phyloP scores from a whole-genome alignment of 1,139 yeast genomes.

The Protomyces gravidus region DNA sequence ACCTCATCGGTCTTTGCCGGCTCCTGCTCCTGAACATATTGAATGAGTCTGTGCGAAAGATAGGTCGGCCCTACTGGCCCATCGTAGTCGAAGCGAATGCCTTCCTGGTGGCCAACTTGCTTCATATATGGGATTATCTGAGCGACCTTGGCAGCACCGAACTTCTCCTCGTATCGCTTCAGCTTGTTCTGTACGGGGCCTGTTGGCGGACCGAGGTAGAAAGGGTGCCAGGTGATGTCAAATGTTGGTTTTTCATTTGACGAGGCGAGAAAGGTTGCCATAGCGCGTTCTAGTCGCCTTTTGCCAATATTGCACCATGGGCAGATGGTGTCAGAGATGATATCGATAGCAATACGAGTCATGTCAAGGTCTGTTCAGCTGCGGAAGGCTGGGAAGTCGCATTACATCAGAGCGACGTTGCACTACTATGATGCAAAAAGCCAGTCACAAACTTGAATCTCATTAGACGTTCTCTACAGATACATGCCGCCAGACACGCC shows the following conservation, averaged over 20 bases:
- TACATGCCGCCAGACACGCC: constrained; percentile 84
- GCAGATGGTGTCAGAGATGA: constrained; percentile 33
- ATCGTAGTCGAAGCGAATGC: constrained; percentile 28
- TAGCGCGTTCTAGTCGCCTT: constrained; percentile 31
- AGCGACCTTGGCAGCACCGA: constrained; percentile 29
- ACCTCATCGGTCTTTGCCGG: constrained; percentile 30
- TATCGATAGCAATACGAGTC: constrained; percentile 24
- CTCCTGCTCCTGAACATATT: constrained; percentile 28
- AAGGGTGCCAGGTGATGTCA: constrained; percentile 31
- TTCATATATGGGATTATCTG: constrained; percentile 28
- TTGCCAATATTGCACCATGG: constrained; percentile 34
- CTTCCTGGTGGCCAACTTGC: constrained; percentile 28
- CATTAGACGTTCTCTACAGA: constrained; percentile 45
- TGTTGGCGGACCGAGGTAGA: constrained; percentile 31
- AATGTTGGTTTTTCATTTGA: constrained; percentile 11
- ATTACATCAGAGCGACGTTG: too few species aligned
- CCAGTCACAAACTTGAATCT: constrained; percentile 32
- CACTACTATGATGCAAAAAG: not conserved
- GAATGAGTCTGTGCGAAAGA: constrained; percentile 31
- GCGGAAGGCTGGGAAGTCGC: too few species aligned
- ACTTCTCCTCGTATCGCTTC: constrained; percentile 23
- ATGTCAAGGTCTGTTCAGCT: not conserved
- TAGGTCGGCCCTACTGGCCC: constrained; percentile 32
- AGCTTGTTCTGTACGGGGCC: constrained; percentile 10
- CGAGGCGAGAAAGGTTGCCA: constrained; percentile 16